Conservation (phyloP, 805 yeast species). For the Metschnikowia vanudenii region DNA sequence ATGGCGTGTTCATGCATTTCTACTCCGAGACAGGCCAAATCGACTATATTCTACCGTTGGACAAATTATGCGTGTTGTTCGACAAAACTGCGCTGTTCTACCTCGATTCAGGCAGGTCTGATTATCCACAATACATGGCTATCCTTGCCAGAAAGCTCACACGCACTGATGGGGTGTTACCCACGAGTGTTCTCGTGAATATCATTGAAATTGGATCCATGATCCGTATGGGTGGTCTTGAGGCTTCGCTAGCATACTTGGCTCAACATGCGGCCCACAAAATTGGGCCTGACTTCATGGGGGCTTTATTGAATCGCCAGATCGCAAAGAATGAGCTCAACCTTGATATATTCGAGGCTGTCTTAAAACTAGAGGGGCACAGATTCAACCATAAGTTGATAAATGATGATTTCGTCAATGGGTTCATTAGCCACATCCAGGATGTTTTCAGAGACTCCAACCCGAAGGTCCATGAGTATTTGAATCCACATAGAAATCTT, state of each 20-base stretch:
- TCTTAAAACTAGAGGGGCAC: conserved; percentile 5
- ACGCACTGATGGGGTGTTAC: conserved; percentile 7
- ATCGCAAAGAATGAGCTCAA: conserved; percentile 9
- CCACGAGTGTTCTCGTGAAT: conserved; percentile 24
- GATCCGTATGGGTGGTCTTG: conserved; percentile 7
- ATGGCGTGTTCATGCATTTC: conserved; percentile 23
- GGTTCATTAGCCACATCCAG: conserved; percentile 29
- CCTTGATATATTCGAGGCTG: conserved; percentile 18
- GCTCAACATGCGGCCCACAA: conserved; percentile 6
- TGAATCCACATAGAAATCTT: conserved; percentile 29
- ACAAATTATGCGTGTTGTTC: conserved; percentile 19
- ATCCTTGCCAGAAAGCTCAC: conserved; percentile 24
- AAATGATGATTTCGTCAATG: conserved; percentile 22
- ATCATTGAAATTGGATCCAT: conserved; percentile 29
- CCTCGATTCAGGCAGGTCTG: conserved; percentile 6
- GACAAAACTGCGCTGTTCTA: conserved; percentile 18
- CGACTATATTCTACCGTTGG: conserved; percentile 5
- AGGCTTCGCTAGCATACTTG: conserved; percentile 11
- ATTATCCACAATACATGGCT: conserved; percentile 31
- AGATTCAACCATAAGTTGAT: conserved; percentile 12
- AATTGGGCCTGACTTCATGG: conserved; percentile 17
- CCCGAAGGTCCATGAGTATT: conserved; percentile 38
- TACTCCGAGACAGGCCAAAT: conserved; percentile 15
- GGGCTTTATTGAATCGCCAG: conserved; percentile 17
- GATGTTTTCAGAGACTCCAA: conserved; percentile 24